Evolutionary conservation across 345 rosid species (phyloP), one percentile per base, ranked within the genome.

Genomic region (Stellera chamaejasme): DNA sequence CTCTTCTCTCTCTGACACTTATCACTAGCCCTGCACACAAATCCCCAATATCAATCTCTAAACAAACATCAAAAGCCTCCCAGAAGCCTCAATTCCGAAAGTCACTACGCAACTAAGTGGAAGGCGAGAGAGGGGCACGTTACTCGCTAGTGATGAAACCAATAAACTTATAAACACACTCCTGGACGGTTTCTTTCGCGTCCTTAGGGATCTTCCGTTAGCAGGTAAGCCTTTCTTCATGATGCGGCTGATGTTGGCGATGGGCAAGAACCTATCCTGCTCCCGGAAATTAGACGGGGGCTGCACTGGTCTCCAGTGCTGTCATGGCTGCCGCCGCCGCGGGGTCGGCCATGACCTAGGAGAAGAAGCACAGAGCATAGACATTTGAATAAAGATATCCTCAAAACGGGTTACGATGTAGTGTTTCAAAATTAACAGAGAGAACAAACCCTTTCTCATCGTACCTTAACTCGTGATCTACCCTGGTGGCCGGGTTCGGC

Each of bases 131-230:
- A 47, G 27, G 55, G 10, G 32, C 11, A 1, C 87, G 28, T 64
- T 3, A 92, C 98, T 92, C 98, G 98, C 96, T 88, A 59, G 98
- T 92, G 75, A 92, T 58, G 79, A 92, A 92, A 77, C 97, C 84
- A 71, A 92, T 92, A 70, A 92, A 92, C 73, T 92, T 95, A 14
- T 97, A 88, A 45, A 92, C 96, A 65, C 98, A 92, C 55, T 92
- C 98, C 77, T 92, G 97, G 12, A 92, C 83, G 66, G 82, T 88
- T 75, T 92, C 98, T 66, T 92, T 92, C n/a, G 95, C 93, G 36
- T 88, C 98, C 78, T 92, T 92, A 41, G 98, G 96, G 36, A 88
- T 84, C 76, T 92, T 6, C 94, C 98, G 66, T 92, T 88, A 39
- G 96, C 73, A 50, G 97, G 98, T 43, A 92, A 84, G 10, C 80